phyloP scores from a whole-genome alignment of 352 stramenopile species.

The Globisporangium iwayamae region DNA sequence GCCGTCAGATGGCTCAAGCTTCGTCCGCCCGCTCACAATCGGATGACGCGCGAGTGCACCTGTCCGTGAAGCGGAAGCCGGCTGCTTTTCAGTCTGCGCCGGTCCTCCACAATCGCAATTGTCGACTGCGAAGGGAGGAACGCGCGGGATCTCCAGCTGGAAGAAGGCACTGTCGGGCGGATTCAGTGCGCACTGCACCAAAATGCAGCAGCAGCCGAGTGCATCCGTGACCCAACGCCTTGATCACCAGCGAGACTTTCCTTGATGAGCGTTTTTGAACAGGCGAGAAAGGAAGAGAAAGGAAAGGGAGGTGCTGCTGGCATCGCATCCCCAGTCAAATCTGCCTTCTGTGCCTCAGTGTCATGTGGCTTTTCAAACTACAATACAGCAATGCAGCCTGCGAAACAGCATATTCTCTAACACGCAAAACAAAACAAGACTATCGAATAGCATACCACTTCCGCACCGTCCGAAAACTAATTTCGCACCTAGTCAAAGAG shows the following conservation, averaged over 20 bases:
- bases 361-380: constrained; percentile 7
- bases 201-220: too few species aligned
- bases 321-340: too few species aligned
- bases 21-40: constrained; percentile 3
- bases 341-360: background rate
- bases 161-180: background rate
- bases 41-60: background rate
- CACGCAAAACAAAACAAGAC: background rate
- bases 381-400: background rate
- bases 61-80: background rate
- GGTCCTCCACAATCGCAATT: background rate
- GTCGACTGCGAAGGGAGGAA: constrained; percentile 3
- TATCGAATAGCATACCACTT: background rate
- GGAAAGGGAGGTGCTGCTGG: too few species aligned
- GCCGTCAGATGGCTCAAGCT: constrained; percentile 10
- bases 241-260: background rate
- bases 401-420: background rate
- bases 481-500: constrained; percentile 1
- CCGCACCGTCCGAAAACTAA: background rate
- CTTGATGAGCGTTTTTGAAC: too few species aligned
- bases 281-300: too few species aligned
- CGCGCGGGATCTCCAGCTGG: constrained; percentile 7
- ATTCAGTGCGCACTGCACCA: constrained; percentile 3
- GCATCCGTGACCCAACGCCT: background rate
- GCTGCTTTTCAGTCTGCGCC: background rate